Base-by-base conservation (phyloP, 345 rosid genomes). In the Lepidium aucheri region DNA sequence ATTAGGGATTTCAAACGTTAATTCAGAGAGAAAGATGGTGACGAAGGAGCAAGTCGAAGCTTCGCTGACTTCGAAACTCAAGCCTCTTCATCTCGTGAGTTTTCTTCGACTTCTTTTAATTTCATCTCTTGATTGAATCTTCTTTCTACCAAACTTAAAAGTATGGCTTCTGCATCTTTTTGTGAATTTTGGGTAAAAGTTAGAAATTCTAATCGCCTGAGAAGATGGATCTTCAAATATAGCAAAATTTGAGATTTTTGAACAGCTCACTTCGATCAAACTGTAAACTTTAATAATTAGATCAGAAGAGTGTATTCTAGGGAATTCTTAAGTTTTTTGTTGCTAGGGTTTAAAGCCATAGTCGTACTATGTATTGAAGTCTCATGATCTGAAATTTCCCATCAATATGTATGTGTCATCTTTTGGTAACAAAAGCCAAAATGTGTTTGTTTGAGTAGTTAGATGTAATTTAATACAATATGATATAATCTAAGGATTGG, bases 11-110 rank as follows among this genome's bases (percentile, higher is more conserved):
- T 9, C 11, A 20, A 39, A n/a, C 6, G 20, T 55, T 20, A 65
- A n/a, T 30, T 3, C 4, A 24, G 70, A 62, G 39, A 15, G 44
- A 38, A 7, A 46, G 41, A 28, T 87, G 96, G 86, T 89, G 60
- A 87, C 86, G 4, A 89, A 87, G 81, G 98, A 92, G 56, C 86
- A 84, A 74, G 90, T 89, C 38, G 91, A 86, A 71, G 83, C 90
- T 43, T 75, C 91, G 16, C 43, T 92, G 81, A 83, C 82, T 36
- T 78, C 91, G 12, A 92, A 92, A 68, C 69, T 92, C 54, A 83
- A 77, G 12, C 97, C 98, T 58, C 64, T 81, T 20, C 88, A 92
- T 74, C 82, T 92, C 35, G 98, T 89, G 72, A 76, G 84, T 56
- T 28, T 38, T 42, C 46, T 14, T 33, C 24, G 35, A 14, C 1